A percentile compares a stretch with the other conserved stretches of the same genome.
Evolutionary conservation across 2,329 filamentous ascomycete genomes (phyloP).

Genomic region (Microcyclospora tardicrescens): DNA sequence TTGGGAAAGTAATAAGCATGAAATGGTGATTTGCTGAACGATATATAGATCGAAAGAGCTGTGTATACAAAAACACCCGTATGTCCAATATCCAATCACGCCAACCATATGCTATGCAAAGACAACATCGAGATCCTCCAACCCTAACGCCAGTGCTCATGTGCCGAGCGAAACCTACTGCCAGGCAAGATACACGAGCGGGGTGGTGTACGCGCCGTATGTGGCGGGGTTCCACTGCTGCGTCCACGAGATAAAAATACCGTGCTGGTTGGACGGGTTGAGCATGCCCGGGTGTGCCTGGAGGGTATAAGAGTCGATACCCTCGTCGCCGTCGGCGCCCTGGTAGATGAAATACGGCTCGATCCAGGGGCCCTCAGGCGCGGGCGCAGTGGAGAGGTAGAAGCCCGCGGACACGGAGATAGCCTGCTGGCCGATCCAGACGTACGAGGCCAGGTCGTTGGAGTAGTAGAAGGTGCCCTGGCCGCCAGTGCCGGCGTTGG

Average conservation of each 20-base stretch:
- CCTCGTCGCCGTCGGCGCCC: constrained; percentile 9
- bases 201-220: constrained; percentile 1
- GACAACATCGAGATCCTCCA: too few relatives aligned
- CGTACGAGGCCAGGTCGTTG: constrained; percentile 14
- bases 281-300: constrained; percentile 13
- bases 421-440: constrained; percentile 19
- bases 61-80: too few relatives aligned
- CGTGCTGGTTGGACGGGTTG: not conserved
- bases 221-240: not conserved
- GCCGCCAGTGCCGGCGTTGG: constrained; percentile 18
- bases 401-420: constrained; percentile 11
- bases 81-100: too few relatives aligned
- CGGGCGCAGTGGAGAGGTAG: constrained; percentile 17
- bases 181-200: constrained; percentile 1
- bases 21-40: too few relatives aligned
- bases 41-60: too few relatives aligned
- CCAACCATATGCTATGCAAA: too few relatives aligned
- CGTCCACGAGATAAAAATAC: constrained; percentile 1
- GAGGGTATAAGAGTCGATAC: constrained; percentile 7
- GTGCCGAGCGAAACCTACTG: not conserved
- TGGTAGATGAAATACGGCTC: constrained; percentile 9
- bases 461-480: constrained; percentile 22
- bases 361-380: constrained; percentile 21
- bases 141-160: too few relatives aligned
- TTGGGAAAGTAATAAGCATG: too few relatives aligned